Evolutionary conservation across 2,329 filamentous ascomycete genomes (phyloP).

Genomic region (Annulohypoxylon truncatum): DNA sequence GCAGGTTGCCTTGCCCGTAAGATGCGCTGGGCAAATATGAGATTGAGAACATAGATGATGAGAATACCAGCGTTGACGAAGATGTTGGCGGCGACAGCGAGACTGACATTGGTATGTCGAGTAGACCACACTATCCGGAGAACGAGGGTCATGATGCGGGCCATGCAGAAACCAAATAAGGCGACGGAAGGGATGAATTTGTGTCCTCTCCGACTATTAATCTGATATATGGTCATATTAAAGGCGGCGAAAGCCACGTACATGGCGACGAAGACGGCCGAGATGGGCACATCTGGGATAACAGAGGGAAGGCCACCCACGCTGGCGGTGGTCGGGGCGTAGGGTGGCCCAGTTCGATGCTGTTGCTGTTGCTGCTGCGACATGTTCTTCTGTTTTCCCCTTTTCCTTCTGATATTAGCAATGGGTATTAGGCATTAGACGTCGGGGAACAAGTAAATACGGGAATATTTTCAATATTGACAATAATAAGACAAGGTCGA

Average conservation of each 20-base stretch:
- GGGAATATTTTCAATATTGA: too few relatives aligned
- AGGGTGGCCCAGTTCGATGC: conserved; percentile 52
- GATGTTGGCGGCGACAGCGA: conserved; percentile 52
- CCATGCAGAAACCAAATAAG: conserved; percentile 54
- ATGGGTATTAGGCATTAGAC: not conserved
- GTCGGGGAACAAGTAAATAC: too few relatives aligned
- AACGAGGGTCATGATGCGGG: conserved; percentile 50
- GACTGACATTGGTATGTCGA: conserved; percentile 44
- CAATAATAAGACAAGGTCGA: too few relatives aligned
- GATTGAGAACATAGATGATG: conserved; percentile 53
- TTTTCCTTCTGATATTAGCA: not conserved
- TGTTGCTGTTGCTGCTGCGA: conserved; percentile 35
- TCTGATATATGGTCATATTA: conserved; percentile 68
- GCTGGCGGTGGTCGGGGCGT: conserved; percentile 57
- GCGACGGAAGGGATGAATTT: conserved; percentile 54
- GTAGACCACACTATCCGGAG: conserved; percentile 54
- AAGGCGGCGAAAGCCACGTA: conserved; percentile 64
- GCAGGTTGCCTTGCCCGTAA: conserved; percentile 53
- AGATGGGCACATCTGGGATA: conserved; percentile 72
- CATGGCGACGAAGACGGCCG: conserved; percentile 69
- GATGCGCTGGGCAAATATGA: conserved; percentile 55
- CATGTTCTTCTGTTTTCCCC: conserved; percentile 17
- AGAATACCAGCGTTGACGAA: conserved; percentile 54
- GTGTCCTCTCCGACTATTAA: conserved; percentile 51
- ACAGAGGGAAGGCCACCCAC: conserved; percentile 69